Conservation (phyloP, 148 eudicot genomes). For the Limonium bicolor region DNA sequence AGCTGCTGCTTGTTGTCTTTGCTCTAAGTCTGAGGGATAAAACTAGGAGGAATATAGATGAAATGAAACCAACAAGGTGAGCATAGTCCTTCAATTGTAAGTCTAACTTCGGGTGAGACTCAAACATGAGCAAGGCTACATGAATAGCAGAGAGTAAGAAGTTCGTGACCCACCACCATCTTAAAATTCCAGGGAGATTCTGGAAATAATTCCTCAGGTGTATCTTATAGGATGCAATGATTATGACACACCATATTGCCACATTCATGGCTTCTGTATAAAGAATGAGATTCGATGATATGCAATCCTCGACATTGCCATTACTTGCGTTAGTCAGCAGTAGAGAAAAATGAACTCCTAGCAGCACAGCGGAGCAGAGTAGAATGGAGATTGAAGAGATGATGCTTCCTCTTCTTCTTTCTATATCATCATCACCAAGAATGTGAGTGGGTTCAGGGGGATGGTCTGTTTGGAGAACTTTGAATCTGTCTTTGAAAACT, state of each 20-base stretch:
- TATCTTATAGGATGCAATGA: constrained; percentile 23
- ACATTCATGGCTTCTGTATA: constrained; percentile 42
- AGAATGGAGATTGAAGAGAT: constrained; percentile 1
- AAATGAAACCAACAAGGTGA: constrained; percentile 33
- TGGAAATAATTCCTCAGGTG: constrained; percentile 7
- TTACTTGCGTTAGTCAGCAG: constrained; percentile 19
- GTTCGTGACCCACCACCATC: constrained; percentile 67
- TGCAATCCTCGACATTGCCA: constrained; percentile 16
- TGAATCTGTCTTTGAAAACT: constrained; percentile 15
- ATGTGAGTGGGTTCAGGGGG: no score
- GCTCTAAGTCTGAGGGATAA: constrained; percentile 41
- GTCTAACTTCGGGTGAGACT: constrained; percentile 10
- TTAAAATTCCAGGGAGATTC: constrained; percentile 42
- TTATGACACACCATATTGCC: constrained; percentile 35
- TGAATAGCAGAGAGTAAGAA: constrained; percentile 40
- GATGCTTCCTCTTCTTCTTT: constrained; percentile 9
- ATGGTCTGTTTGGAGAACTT: background rate
- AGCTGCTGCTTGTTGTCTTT: constrained; percentile 2
- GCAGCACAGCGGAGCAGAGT: constrained; percentile 36
- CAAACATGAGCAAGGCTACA: constrained; percentile 26
- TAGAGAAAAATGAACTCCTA: constrained; percentile 26
- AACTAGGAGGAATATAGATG: constrained; percentile 34
- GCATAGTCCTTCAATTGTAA: constrained; percentile 24
- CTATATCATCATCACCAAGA: no score
- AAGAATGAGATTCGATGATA: constrained; percentile 15